A percentile compares a stretch with the other conserved stretches of the same genome.
Conservation (phyloP, 2,329 filamentous ascomycete genomes). For the Orbilia blumenaviensis region DNA sequence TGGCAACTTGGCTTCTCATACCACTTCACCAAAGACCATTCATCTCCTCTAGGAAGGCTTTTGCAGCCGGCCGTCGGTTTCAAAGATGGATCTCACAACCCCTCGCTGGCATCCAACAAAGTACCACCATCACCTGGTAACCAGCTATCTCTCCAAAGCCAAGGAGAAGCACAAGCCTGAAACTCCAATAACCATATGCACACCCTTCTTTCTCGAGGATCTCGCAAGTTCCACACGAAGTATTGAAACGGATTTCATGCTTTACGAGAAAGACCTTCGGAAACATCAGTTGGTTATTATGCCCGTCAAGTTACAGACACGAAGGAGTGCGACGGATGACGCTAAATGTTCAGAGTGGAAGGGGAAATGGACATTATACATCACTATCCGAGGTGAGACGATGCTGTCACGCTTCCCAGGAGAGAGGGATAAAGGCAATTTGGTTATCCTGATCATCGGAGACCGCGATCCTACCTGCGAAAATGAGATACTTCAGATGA, state of each 20-base stretch:
- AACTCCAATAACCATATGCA: conserved; percentile 26
- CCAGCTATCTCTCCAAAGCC: conserved; percentile 34
- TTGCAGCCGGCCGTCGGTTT: too few relatives aligned
- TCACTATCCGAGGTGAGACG: conserved; percentile 31
- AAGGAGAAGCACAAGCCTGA: conserved; percentile 32
- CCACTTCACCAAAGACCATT: neutral
- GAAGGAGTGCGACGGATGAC: neutral
- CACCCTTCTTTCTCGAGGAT: conserved; percentile 47
- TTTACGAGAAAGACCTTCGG: conserved; percentile 13
- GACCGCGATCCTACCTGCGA: conserved; percentile 19
- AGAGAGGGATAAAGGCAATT: neutral
- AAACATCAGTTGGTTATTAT: conserved; percentile 35
- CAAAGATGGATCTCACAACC: conserved; percentile 35
- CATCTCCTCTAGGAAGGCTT: neutral
- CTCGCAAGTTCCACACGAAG: conserved; percentile 21
- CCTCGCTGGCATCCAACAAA: conserved; percentile 42
- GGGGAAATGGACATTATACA: conserved; percentile 26
- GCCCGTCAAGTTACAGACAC: conserved; percentile 5
- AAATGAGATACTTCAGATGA: conserved; percentile 13
- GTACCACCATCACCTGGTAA: conserved; percentile 41
- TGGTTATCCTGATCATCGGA: conserved; percentile 33
- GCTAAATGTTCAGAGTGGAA: neutral
- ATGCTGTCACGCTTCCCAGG: conserved; percentile 24
- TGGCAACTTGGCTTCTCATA: neutral
- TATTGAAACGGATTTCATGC: conserved; percentile 21